Evolutionary conservation across 352 stramenopile species (phyloP).

Genomic region (Pythium scleroteichum): DNA sequence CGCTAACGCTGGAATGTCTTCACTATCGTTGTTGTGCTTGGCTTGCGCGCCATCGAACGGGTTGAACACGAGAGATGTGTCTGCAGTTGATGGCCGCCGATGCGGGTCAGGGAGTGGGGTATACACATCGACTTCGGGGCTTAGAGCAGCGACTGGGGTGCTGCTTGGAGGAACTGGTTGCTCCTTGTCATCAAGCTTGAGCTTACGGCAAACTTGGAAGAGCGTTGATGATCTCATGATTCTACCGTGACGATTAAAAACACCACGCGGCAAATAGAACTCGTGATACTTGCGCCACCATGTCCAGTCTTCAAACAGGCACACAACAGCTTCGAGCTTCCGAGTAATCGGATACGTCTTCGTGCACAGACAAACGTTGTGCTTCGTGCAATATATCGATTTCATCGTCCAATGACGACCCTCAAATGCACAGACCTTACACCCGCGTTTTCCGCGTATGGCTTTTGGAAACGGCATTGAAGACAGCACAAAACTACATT

Average conservation of each 20-base stretch:
- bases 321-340: not conserved
- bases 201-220: slow-evolving; percentile 5
- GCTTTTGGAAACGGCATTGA: slow-evolving; percentile 1
- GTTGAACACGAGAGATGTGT: not conserved
- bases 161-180: not conserved
- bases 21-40: not conserved
- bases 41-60: not conserved
- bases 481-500: not conserved
- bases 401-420: slow-evolving; percentile 7
- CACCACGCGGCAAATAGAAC: slow-evolving; percentile 6
- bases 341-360: slow-evolving; percentile 3
- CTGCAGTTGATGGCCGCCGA: not conserved
- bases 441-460: slow-evolving; percentile 12
- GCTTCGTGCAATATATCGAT: slow-evolving; percentile 10
- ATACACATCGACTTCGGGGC: no score
- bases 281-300: slow-evolving; percentile 20
- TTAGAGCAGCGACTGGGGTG: not conserved
- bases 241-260: slow-evolving; percentile 8
- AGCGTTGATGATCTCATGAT: slow-evolving; percentile 14
- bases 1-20: not conserved
- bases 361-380: slow-evolving; percentile 19
- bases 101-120: no score
- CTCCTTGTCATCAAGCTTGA: not conserved
- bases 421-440: slow-evolving; percentile 18
- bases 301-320: slow-evolving; percentile 1